Conservation (phyloP, 2,329 filamentous ascomycete species). For the Phoma sp. region DNA sequence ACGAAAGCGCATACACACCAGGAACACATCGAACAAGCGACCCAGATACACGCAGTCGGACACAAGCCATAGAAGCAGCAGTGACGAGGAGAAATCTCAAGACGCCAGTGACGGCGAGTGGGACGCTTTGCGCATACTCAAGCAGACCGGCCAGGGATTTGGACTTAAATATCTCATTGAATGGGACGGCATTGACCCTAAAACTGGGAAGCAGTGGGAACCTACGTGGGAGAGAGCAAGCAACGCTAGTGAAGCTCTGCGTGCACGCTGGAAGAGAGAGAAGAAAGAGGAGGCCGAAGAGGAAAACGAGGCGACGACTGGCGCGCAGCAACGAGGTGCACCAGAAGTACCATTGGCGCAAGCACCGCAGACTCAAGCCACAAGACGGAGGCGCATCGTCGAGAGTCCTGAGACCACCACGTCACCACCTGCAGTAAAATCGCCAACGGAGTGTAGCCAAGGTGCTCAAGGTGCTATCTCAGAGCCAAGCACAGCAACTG, state of each 20-base stretch:
- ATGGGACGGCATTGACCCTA: slow-evolving; percentile 61
- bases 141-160: slow-evolving; percentile 27
- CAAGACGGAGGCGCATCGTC: neutral
- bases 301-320: neutral
- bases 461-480: neutral
- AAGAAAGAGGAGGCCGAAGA: slow-evolving; percentile 15
- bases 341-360: neutral
- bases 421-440: neutral
- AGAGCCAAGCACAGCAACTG: neutral
- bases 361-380: neutral
- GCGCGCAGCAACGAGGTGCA: neutral
- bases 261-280: slow-evolving; percentile 38
- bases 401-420: neutral
- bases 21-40: slow-evolving; percentile 27
- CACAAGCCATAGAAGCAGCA: slow-evolving; percentile 12
- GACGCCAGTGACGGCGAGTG: slow-evolving; percentile 14
- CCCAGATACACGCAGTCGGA: slow-evolving; percentile 19
- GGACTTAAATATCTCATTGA: slow-evolving; percentile 60
- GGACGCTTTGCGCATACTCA: slow-evolving; percentile 25
- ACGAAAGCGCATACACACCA: slow-evolving; percentile 26
- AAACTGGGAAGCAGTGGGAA: slow-evolving; percentile 57
- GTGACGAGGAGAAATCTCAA: neutral
- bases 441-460: neutral
- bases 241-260: slow-evolving; percentile 42
- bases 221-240: slow-evolving; percentile 61